Conservation (phyloP, 441 rosid genomes). For the Croton laevigatus region DNA sequence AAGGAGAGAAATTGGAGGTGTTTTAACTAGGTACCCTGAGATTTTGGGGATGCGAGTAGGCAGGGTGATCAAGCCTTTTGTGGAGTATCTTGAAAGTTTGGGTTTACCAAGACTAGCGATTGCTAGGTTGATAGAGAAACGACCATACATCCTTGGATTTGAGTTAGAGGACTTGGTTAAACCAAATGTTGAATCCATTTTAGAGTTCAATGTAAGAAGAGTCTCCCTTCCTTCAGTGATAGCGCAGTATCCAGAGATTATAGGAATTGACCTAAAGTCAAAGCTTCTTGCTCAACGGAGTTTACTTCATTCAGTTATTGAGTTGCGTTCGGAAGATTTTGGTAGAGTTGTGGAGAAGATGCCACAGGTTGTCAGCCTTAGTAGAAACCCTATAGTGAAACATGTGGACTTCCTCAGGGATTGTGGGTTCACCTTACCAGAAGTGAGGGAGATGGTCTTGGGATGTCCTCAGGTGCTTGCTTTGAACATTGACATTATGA, state of each 20-base stretch:
- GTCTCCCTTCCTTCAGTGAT: slow-evolving; percentile 61
- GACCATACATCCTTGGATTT: slow-evolving; percentile 80
- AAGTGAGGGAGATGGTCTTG: slow-evolving; percentile 64
- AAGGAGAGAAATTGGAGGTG: slow-evolving; percentile 82
- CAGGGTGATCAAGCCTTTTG: slow-evolving; percentile 80
- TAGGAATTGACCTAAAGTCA: slow-evolving; percentile 62
- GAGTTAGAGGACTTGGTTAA: slow-evolving; percentile 59
- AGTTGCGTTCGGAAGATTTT: slow-evolving; percentile 54
- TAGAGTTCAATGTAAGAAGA: slow-evolving; percentile 60
- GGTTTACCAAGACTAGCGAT: slow-evolving; percentile 79
- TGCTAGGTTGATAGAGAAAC: slow-evolving; percentile 88
- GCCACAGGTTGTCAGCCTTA: slow-evolving; percentile 83
- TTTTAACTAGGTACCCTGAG: slow-evolving; percentile 77
- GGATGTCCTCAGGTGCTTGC: slow-evolving; percentile 94
- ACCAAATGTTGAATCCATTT: slow-evolving; percentile 58
- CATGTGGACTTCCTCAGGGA: slow-evolving; percentile 66
- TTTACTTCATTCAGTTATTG: slow-evolving; percentile 53
- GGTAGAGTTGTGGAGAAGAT: slow-evolving; percentile 74
- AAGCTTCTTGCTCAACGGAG: slow-evolving; percentile 58
- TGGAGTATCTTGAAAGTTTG: slow-evolving; percentile 73
- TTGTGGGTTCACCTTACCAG: slow-evolving; percentile 60
- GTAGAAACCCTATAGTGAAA: slow-evolving; percentile 48
- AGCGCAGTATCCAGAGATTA: slow-evolving; percentile 87
- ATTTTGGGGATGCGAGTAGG: slow-evolving; percentile 91
- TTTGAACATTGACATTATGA: slow-evolving; percentile 77